These are phyloP conservation scores for Trichocladium uniseriatum DNA, from an alignment of 495 filamentous ascomycete genomes.

Conservation along the genomic window DNA sequence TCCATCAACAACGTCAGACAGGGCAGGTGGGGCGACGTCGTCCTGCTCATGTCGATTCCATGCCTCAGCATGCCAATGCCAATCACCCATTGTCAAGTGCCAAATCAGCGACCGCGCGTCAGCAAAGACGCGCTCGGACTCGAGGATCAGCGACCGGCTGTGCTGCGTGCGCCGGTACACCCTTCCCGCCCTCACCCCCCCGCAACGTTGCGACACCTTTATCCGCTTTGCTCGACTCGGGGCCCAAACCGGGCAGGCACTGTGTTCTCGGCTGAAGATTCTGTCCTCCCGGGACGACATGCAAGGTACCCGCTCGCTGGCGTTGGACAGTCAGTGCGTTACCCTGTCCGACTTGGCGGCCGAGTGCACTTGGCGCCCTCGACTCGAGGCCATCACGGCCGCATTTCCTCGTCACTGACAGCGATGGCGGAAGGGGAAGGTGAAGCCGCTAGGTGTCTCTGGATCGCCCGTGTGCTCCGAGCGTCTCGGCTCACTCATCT, in stretches of 20 bases:
- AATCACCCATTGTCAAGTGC: background rate
- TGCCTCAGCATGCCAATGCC: background rate
- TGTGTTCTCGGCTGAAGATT: slow-evolving; percentile 5
- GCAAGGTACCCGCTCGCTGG: slow-evolving; percentile 17
- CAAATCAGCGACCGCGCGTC: background rate
- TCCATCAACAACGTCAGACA: background rate
- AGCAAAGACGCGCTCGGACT: background rate
- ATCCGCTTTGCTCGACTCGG: slow-evolving; percentile 1
- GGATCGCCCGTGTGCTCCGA: background rate
- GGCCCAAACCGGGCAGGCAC: background rate
- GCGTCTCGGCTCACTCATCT: slow-evolving; percentile 6
- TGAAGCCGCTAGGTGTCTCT: background rate
- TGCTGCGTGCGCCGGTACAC: background rate
- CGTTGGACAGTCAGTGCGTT: background rate
- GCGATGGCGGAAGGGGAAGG: background rate
- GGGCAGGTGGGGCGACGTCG: slow-evolving; percentile 3
- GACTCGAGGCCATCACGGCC: background rate
- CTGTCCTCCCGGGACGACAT: slow-evolving; percentile 15
- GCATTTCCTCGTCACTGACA: background rate
- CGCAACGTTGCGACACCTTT: slow-evolving; percentile 3
- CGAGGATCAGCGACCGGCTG: background rate
- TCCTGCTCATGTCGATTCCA: background rate
- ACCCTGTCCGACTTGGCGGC: background rate
- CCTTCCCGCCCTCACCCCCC: background rate
- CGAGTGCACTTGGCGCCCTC: background rate